Evolutionary conservation across 2,329 filamentous ascomycete genomes (phyloP), one percentile per base, ranked within the genome.

Genomic region (Uncinocarpus reesii): DNA sequence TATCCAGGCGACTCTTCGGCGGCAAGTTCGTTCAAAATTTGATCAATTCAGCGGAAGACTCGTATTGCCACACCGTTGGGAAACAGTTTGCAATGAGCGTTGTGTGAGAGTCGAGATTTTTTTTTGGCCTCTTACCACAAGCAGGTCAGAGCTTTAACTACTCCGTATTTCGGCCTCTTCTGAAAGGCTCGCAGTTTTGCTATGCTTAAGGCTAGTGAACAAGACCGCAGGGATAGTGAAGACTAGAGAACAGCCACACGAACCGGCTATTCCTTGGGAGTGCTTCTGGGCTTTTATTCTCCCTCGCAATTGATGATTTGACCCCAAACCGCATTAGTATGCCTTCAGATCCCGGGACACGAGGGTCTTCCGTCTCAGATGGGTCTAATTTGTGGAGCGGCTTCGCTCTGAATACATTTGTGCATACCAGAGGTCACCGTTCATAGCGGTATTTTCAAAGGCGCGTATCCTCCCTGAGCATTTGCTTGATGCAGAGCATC

Each of bases 171-270:
- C 20, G 20, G 28, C 15, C 29, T 16, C 28, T 31, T 38, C 28
- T 45, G 8, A 34, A 35, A 41, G 20, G 7, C 26, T 26, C 8
- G 23, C 15, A n/a, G 21, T 47, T 34, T 28, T 41, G 13, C 45
- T 41, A 28, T 35, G 24, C 35, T 21, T 31, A 13, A 16, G 31
- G 13, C 24, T 28, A 47, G n/a, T n/a, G 28, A 31, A 24, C 15
- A 45, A 38, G n/a, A 31, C 10, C 32, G 26, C 45, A 47, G 34
- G 45, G 45, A 38, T 41, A 26, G 32, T 34, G 10, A 46, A 47
- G n/a, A n/a, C n/a, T n/a, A n/a, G n/a, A n/a, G 37, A 34, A 47
- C 45, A 29, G 45, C 45, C 45, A 47, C 45, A 41, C 24, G 35
- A 18, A 34, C 26, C 28, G 36, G 45, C 36, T 41, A 43, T 41